Conservation (phyloP, 2,329 filamentous ascomycete species). For the Aspergillus candidus region DNA sequence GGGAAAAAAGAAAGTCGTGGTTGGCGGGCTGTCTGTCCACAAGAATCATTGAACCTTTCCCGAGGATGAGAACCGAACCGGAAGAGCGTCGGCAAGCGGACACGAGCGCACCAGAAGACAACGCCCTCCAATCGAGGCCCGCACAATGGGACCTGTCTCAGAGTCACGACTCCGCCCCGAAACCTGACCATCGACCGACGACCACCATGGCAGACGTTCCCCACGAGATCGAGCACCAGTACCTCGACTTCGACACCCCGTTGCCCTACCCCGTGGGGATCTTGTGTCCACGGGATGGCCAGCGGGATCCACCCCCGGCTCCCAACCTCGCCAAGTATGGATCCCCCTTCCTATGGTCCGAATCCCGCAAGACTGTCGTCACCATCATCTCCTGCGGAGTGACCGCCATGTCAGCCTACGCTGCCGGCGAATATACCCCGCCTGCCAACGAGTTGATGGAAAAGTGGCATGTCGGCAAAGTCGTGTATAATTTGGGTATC, state of each 20-base stretch:
- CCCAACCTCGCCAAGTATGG: constrained; percentile 62
- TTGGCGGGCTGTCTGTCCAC: too few relatives aligned
- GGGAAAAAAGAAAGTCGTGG: too few relatives aligned
- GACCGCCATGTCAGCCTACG: constrained; percentile 69
- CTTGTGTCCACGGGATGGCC: constrained; percentile 19
- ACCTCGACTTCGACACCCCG: constrained; percentile 55
- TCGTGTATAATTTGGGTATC: constrained; percentile 63
- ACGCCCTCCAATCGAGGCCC: too few relatives aligned
- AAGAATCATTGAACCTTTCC: too few relatives aligned
- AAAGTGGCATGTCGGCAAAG: constrained; percentile 57
- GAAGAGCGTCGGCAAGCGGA: too few relatives aligned
- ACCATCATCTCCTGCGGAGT: constrained; percentile 67
- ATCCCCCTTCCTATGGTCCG: constrained; percentile 67
- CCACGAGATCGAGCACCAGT: constrained; percentile 46
- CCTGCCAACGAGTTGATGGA: constrained; percentile 58
- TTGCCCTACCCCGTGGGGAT: constrained; percentile 40
- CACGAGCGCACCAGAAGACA: too few relatives aligned
- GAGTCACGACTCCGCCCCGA: too few relatives aligned
- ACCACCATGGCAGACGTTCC: background rate
- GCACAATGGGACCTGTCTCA: too few relatives aligned
- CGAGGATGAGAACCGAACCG: too few relatives aligned
- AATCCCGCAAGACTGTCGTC: constrained; percentile 59
- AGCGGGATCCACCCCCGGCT: constrained; percentile 42
- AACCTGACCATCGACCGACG: background rate
- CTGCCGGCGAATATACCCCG: constrained; percentile 71